Conservation (phyloP, 495 filamentous ascomycete genomes). For the Parachaetomium inaequale region DNA sequence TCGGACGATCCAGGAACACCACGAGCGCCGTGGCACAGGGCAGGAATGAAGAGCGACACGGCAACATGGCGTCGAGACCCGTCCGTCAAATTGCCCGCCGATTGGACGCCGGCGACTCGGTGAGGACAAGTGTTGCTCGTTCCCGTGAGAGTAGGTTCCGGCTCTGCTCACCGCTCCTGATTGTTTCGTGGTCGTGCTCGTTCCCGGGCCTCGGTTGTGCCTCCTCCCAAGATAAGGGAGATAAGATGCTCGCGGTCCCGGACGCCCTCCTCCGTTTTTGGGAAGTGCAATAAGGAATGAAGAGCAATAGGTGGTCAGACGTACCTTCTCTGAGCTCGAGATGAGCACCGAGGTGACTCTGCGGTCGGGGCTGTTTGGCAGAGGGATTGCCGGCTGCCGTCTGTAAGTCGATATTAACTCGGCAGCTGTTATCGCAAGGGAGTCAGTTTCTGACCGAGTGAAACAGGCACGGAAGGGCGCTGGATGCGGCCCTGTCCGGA, state of each 20-base stretch:
- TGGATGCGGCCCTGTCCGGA: neutral
- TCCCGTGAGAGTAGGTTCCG: constrained; percentile 28
- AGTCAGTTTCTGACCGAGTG: constrained; percentile 7
- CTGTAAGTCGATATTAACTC: neutral
- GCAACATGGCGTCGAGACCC: constrained; percentile 22
- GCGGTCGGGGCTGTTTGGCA: neutral
- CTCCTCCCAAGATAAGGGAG: constrained; percentile 15
- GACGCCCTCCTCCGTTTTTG: neutral
- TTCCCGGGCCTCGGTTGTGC: constrained; percentile 4
- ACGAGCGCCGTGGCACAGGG: constrained; percentile 23
- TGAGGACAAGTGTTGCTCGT: constrained; percentile 17
- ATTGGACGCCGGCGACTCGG: constrained; percentile 16
- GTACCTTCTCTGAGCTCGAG: constrained; percentile 8
- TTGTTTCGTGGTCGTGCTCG: neutral
- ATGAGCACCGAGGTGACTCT: neutral
- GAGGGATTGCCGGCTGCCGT: neutral
- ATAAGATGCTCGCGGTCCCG: neutral
- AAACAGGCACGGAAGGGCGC: constrained; percentile 2
- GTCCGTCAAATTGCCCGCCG: constrained; percentile 17
- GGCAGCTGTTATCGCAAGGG: constrained; percentile 13
- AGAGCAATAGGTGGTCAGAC: neutral
- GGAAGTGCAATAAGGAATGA: constrained; percentile 2
- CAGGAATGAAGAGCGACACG: constrained; percentile 29
- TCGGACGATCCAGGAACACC: constrained; percentile 25
- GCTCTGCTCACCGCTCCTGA: constrained; percentile 19